phyloP scores from a whole-genome alignment of 208 protist genomes.

The Acanthamoeba sp. region DNA sequence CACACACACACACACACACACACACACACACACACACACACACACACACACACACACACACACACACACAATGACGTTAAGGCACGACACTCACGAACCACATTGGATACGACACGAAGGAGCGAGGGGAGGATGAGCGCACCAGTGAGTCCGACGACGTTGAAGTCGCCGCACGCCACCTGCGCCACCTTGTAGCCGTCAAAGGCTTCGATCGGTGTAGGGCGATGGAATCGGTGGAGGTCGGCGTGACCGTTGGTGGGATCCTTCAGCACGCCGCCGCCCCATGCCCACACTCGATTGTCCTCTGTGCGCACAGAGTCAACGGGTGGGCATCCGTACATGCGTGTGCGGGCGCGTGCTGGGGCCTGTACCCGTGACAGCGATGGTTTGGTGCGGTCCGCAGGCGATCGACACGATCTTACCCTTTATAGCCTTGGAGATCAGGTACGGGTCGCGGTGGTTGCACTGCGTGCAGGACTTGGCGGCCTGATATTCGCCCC shows the following conservation, averaged over 20 bases:
- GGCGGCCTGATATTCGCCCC: neutral
- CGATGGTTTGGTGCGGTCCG: neutral
- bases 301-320: neutral
- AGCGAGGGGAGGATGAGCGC: neutral
- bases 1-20: neutral
- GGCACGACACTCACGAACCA: too few relatives aligned
- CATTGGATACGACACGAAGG: neutral
- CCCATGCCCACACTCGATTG: neutral
- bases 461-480: neutral
- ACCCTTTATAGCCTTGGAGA: neutral
- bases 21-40: too few relatives aligned
- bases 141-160: neutral
- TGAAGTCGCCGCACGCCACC: slow-evolving; percentile 19
- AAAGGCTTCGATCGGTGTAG: neutral
- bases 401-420: neutral
- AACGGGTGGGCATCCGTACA: neutral
- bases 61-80: too few relatives aligned
- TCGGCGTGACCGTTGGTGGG: neutral
- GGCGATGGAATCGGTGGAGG: neutral
- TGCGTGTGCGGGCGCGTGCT: too few relatives aligned
- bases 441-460: neutral
- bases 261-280: slow-evolving; percentile 17
- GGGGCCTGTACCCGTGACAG: neutral
- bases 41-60: too few relatives aligned
- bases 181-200: neutral